Conservation (phyloP, 2,329 filamentous ascomycete genomes). For the Pseudocercospora fuligena region DNA sequence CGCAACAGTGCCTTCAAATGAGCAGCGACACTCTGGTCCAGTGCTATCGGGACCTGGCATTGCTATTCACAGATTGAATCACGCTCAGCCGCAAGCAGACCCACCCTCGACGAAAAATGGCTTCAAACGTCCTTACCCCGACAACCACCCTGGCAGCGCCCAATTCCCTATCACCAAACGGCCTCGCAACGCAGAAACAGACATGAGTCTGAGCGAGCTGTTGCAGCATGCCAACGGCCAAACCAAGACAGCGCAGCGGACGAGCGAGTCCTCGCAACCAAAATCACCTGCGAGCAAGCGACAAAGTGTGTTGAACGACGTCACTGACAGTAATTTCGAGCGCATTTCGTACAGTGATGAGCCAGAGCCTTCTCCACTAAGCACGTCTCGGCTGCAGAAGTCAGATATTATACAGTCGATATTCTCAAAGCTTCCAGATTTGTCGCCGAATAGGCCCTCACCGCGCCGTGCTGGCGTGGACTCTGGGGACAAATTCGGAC, state of each 20-base stretch:
- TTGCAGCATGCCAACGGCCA: background rate
- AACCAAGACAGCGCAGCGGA: background rate
- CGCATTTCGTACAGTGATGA: slow-evolving; percentile 19
- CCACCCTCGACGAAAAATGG: background rate
- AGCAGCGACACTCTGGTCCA: background rate
- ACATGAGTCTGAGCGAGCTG: background rate
- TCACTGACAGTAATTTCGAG: slow-evolving; percentile 11
- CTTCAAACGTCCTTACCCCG: background rate
- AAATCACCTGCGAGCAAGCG: background rate
- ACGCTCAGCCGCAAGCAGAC: background rate
- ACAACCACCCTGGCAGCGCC: background rate
- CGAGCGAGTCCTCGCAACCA: background rate
- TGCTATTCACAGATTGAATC: slow-evolving; percentile 1
- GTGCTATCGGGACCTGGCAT: background rate
- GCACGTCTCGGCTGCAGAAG: background rate
- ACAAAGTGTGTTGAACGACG: slow-evolving; percentile 3
- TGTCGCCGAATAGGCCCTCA: background rate
- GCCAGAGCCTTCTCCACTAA: slow-evolving; percentile 12
- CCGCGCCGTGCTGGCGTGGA: background rate
- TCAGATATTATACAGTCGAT: background rate
- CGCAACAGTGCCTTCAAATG: background rate
- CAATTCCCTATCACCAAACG: background rate
- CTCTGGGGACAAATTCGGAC: slow-evolving; percentile 8
- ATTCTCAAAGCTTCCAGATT: background rate
- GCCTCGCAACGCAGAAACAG: background rate